Conservation (phyloP, 805 yeast genomes). For the Citeromyces matritensis region DNA sequence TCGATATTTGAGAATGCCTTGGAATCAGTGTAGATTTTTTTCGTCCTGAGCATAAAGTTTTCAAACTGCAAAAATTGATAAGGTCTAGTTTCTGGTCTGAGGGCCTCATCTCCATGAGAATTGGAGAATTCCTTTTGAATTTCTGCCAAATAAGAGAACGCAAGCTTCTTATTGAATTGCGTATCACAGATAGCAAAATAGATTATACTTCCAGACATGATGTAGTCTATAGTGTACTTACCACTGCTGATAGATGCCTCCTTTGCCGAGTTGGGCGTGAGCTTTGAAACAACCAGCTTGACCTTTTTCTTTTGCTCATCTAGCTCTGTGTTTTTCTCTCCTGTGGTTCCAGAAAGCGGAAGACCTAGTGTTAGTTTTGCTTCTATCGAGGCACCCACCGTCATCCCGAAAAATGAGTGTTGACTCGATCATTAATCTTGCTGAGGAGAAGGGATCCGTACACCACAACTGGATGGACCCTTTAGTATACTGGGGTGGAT, state of each 20-base stretch:
- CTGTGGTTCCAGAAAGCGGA: slow-evolving; percentile 86
- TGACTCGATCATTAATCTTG: slow-evolving; percentile 39
- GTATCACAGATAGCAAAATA: slow-evolving; percentile 68
- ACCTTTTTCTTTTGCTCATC: slow-evolving; percentile 74
- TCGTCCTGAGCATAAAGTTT: slow-evolving; percentile 71
- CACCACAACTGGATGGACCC: no score
- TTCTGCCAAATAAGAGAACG: slow-evolving; percentile 77
- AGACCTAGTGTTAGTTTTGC: slow-evolving; percentile 29
- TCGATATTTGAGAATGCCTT: slow-evolving; percentile 84
- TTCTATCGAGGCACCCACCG: slow-evolving; percentile 21
- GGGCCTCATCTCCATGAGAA: slow-evolving; percentile 58
- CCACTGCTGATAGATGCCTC: slow-evolving; percentile 79
- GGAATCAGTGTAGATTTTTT: slow-evolving; percentile 79
- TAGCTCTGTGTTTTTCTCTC: slow-evolving; percentile 53
- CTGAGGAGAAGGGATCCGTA: neutral
- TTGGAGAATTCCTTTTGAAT: slow-evolving; percentile 69
- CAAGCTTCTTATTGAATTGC: slow-evolving; percentile 76
- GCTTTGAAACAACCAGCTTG: slow-evolving; percentile 58
- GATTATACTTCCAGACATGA: slow-evolving; percentile 46
- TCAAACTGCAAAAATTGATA: slow-evolving; percentile 84
- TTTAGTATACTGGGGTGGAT: no score
- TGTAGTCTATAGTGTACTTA: slow-evolving; percentile 56
- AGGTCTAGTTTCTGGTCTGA: slow-evolving; percentile 60
- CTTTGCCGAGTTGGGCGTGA: slow-evolving; percentile 67
- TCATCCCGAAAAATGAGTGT: slow-evolving; percentile 53